These are phyloP conservation scores for Fusarium tanahbumbuense DNA, from an alignment of 2,329 filamentous ascomycete species.

Conservation along the genomic window DNA sequence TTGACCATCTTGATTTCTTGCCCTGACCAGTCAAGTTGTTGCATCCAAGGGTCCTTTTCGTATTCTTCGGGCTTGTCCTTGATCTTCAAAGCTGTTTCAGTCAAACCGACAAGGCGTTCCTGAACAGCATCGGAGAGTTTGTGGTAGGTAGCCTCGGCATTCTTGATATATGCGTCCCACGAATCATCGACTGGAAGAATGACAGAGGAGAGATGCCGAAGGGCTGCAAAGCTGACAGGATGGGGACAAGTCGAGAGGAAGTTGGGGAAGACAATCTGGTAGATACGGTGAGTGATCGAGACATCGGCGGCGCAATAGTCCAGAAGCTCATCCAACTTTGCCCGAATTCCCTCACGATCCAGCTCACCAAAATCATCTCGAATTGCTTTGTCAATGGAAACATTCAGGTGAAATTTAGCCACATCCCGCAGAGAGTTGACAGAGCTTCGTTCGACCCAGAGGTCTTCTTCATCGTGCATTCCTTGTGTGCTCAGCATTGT, in stretches of 20 bases:
- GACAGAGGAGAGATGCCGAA: constrained; percentile 92
- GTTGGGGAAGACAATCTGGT: constrained; percentile 89
- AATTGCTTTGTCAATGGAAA: constrained; percentile 89
- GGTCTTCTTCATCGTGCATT: constrained; percentile 88
- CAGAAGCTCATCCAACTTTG: constrained; percentile 82
- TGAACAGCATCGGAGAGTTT: constrained; percentile 81
- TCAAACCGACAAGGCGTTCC: constrained; percentile 77
- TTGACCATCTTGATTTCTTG: constrained; percentile 94
- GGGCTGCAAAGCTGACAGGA: constrained; percentile 94
- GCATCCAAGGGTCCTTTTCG: constrained; percentile 86
- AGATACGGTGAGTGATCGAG: constrained; percentile 91
- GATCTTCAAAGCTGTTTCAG: constrained; percentile 80
- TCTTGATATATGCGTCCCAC: constrained; percentile 87
- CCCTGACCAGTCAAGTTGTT: constrained; percentile 94
- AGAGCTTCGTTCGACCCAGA: constrained; percentile 95
- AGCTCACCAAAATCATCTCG: constrained; percentile 89
- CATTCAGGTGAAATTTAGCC: constrained; percentile 93
- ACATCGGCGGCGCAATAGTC: constrained; percentile 98
- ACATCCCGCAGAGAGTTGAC: constrained; percentile 96
- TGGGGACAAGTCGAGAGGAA: constrained; percentile 93
- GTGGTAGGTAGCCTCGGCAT: constrained; percentile 86
- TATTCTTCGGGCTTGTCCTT: constrained; percentile 78
- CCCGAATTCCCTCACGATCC: constrained; percentile 75
- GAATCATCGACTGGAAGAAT: constrained; percentile 90
- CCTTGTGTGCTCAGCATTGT: constrained; percentile 75